phyloP scores from a whole-genome alignment of 306 rosid species.

The Leucaena leucocephala region DNA sequence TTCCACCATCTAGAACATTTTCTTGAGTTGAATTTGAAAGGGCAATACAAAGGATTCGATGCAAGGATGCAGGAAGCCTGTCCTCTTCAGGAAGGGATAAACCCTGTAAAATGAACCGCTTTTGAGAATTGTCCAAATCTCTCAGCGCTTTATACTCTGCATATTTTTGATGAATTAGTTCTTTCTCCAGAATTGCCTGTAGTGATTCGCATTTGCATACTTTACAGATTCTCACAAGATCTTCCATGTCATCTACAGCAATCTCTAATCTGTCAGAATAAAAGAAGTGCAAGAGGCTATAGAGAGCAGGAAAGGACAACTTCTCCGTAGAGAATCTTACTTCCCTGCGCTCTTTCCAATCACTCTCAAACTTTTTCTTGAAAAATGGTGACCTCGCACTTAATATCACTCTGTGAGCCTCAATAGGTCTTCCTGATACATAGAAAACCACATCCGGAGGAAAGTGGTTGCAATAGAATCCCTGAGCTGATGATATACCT shows the following conservation, averaged over 20 bases:
- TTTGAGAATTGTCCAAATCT: constrained; percentile 75
- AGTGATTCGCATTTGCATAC: constrained; percentile 85
- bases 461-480: constrained; percentile 57
- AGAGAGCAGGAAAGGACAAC: constrained; percentile 83
- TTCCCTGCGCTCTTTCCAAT: constrained; percentile 88
- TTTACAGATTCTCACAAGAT: constrained; percentile 89
- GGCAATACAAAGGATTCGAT: constrained; percentile 55
- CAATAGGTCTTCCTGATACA: constrained; percentile 80
- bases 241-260: constrained; percentile 89
- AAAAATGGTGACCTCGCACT: constrained; percentile 89
- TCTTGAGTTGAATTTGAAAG: constrained; percentile 58
- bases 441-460: constrained; percentile 74
- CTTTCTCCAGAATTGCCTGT: constrained; percentile 73
- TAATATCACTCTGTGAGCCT: constrained; percentile 86
- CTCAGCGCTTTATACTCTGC: constrained; percentile 78
- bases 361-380: constrained; percentile 72
- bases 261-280: constrained; percentile 92
- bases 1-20: constrained; percentile 41
- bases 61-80: constrained; percentile 78
- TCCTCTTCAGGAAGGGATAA: constrained; percentile 82
- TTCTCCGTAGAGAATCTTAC: constrained; percentile 75
- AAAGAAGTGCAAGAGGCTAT: constrained; percentile 82
- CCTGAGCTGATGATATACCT: constrained; percentile 66
- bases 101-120: constrained; percentile 83
- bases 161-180: constrained; percentile 68